Percentiles rank a stretch among this genome's conserved stretches.
phyloP scores from a whole-genome alignment of 345 rosid species.

The Orychophragmus violaceus region DNA sequence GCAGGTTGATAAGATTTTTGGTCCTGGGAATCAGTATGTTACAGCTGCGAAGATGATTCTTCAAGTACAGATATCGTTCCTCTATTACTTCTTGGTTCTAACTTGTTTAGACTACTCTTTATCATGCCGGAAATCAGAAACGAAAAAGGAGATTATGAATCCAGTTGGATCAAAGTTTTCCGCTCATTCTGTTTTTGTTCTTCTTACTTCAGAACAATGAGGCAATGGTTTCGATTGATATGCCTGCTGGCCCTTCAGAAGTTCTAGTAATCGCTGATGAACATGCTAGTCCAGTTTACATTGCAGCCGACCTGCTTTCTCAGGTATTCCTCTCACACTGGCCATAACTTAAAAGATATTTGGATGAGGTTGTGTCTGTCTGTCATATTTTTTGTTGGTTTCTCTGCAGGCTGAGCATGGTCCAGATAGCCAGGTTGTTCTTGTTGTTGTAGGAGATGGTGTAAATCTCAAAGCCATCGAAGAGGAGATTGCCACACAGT shows the following conservation, averaged over 20 bases:
- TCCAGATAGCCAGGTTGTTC: slow-evolving; percentile 95
- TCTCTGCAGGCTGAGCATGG: slow-evolving; percentile 89
- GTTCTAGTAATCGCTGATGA: slow-evolving; percentile 87
- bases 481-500: slow-evolving; percentile 71
- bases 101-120: slow-evolving; percentile 7
- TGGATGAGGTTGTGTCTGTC: not conserved
- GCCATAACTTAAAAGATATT: not conserved
- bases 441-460: slow-evolving; percentile 74
- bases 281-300: slow-evolving; percentile 72
- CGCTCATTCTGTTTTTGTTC: not conserved
- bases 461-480: slow-evolving; percentile 66
- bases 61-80: slow-evolving; percentile 43
- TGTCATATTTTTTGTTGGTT: not conserved
- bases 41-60: slow-evolving; percentile 98
- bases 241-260: slow-evolving; percentile 99
- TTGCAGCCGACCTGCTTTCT: slow-evolving; percentile 91
- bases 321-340: slow-evolving; percentile 46
- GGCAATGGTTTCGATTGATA: slow-evolving; percentile 98
- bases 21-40: slow-evolving; percentile 94
- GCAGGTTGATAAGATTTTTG: slow-evolving; percentile 89
- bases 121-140: not conserved
- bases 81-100: not conserved
- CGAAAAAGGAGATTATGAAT: not conserved
- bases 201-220: slow-evolving; percentile 68
- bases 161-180: not conserved